phyloP scores from a whole-genome alignment of 805 yeast genomes.

The Yamadazyma tumulicola region DNA sequence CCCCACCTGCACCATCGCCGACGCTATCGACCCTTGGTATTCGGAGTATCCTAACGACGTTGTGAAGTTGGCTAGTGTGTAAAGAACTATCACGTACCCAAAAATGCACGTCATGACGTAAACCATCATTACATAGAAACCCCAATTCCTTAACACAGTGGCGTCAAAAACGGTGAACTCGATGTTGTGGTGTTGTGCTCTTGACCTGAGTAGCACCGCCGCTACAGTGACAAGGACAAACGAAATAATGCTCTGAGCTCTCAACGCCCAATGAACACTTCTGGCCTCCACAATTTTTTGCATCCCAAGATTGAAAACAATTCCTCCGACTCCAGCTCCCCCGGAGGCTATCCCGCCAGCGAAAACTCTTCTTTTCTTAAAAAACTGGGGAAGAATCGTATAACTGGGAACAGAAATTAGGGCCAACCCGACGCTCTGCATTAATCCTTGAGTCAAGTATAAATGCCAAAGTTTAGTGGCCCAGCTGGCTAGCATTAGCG shows the following conservation, averaged over 20 bases:
- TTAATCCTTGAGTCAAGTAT: conserved; percentile 62
- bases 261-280: conserved; percentile 47
- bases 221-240: conserved; percentile 21
- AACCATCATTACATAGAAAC: conserved; percentile 38
- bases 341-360: conserved; percentile 45
- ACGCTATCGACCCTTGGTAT: conserved; percentile 51
- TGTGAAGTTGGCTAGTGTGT: conserved; percentile 57
- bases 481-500: conserved; percentile 57
- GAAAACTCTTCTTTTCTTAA: conserved; percentile 55
- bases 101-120: conserved; percentile 48
- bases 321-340: conserved; percentile 53
- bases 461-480: conserved; percentile 60
- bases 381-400: conserved; percentile 65
- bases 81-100: conserved; percentile 58
- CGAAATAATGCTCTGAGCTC: conserved; percentile 42
- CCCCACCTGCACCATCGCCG: conserved; percentile 60
- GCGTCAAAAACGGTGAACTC: conserved; percentile 36
- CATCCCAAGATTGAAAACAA: conserved; percentile 46
- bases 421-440: conserved; percentile 58
- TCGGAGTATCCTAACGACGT: conserved; percentile 53
- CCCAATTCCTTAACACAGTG: conserved; percentile 35
- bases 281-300: conserved; percentile 34
- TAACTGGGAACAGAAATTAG: conserved; percentile 55
- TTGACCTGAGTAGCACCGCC: conserved; percentile 13
- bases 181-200: conserved; percentile 10